Base-by-base conservation (phyloP, 192 early-diverging fungal genomes). In the Spinellus fusiger region DNA sequence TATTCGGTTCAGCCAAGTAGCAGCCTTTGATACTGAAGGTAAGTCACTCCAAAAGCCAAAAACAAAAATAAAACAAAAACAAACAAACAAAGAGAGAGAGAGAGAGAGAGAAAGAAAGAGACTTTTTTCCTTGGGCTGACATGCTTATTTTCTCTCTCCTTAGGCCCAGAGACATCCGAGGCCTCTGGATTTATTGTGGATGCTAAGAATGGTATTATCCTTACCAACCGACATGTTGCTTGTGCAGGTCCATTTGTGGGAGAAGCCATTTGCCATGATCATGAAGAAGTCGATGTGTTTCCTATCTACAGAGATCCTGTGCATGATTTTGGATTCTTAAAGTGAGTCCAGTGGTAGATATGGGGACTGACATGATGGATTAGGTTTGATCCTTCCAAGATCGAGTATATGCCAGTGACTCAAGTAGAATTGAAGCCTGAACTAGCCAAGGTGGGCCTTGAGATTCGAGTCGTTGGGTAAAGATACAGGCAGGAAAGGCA, bases 101-200 rank as follows among this genome's bases (percentile, higher is more conserved):
- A n/a, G n/a, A 55, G 33, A 18, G 6, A 55, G 15, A 34, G 8
- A 29, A 55, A 5, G 54, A 29, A 55, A 28, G 18, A 33, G 54
- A 1, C n/a, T 9, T 46, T 46, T 46, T 47, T 47, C 22, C 22
- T 47, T 47, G 16, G 16, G n/a, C n/a, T 47, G 6, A 1, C 22
- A 12, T 26, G 6, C 27, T 48, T 31, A 6, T 46, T 44, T 13
- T 22, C 4, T n/a, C n/a, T n/a, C 31, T 65, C 18, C 38, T n/a
- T 60, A 81, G 80, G 77, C 29, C 73, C 80, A 20, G 85, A 84
- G 26, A 86, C 81, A 4, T 86, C 82, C 63, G 86, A 92, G 64
- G 90, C 90, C 18, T 82, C 90, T 34, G 90, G 90, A 20, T 93
- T 93, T 73, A 86, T 93, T 49, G 87, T 93, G 8, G 90, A 93